Percentiles rank a stretch among this genome's conserved stretches.
Conservation (phyloP, 805 yeast genomes). For the Saccharomycopsis fermentans region DNA sequence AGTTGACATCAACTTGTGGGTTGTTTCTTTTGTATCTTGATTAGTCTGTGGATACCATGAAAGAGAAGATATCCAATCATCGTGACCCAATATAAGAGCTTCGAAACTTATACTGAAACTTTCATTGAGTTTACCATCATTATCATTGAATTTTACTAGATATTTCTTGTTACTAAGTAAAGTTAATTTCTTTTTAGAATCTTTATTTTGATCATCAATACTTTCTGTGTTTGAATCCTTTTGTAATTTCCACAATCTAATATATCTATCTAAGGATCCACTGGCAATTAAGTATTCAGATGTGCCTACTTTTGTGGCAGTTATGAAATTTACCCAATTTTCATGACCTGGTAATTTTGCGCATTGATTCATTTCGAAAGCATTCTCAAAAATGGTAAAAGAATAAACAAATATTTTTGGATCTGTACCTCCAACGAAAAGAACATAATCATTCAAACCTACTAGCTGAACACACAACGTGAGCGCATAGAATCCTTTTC, state of each 20-base stretch:
- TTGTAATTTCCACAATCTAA: slow-evolving; percentile 78
- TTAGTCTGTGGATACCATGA: slow-evolving; percentile 58
- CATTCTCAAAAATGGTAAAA: slow-evolving; percentile 22
- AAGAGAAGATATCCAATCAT: slow-evolving; percentile 88
- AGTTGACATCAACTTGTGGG: slow-evolving; percentile 57
- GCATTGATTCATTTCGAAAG: slow-evolving; percentile 27
- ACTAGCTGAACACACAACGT: slow-evolving; percentile 17
- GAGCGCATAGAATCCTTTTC: slow-evolving; percentile 42
- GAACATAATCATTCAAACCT: slow-evolving; percentile 28
- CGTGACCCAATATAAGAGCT: slow-evolving; percentile 94
- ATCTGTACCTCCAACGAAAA: slow-evolving; percentile 70
- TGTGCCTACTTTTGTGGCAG: slow-evolving; percentile 40
- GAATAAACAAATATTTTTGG: slow-evolving; percentile 43
- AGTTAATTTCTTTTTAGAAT: slow-evolving; percentile 32
- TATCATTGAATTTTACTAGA: slow-evolving; percentile 34
- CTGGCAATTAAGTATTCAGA: slow-evolving; percentile 64
- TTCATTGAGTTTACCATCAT: slow-evolving; percentile 27
- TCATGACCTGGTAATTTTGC: slow-evolving; percentile 81
- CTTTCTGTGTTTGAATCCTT: slow-evolving; percentile 38
- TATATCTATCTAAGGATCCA: slow-evolving; percentile 89
- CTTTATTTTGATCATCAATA: slow-evolving; percentile 37
- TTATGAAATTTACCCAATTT: slow-evolving; percentile 83
- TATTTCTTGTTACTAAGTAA: slow-evolving; percentile 66
- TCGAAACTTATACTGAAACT: slow-evolving; percentile 61
- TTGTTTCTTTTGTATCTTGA: slow-evolving; percentile 20